Percentiles rank a stretch among this genome's conserved stretches.
These are phyloP conservation scores for Marvania coccoides DNA, from an alignment of 139 green algal species.

Conservation along the genomic window DNA sequence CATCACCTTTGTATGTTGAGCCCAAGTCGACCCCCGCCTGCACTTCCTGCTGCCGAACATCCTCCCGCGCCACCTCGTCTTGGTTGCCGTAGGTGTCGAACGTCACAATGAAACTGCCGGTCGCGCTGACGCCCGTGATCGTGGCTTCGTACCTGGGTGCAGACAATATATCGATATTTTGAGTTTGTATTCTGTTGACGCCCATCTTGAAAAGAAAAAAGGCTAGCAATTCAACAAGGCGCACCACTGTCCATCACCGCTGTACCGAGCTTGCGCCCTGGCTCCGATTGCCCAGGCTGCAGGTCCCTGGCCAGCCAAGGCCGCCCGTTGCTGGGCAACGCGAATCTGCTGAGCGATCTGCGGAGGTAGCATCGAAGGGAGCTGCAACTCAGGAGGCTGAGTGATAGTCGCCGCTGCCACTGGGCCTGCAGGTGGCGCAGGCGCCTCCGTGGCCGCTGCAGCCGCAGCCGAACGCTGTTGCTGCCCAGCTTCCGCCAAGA, in stretches of 20 bases:
- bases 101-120: slow-evolving; percentile 61
- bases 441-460: background rate
- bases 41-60: slow-evolving; percentile 37
- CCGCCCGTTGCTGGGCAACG: slow-evolving; percentile 54
- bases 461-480: background rate
- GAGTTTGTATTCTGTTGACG: too few relatives aligned
- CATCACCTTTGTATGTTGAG: too few relatives aligned
- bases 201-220: too few relatives aligned
- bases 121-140: slow-evolving; percentile 31
- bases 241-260: slow-evolving; percentile 27
- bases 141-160: slow-evolving; percentile 24
- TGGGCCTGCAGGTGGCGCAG: background rate
- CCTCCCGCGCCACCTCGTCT: slow-evolving; percentile 53
- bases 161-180: too few relatives aligned
- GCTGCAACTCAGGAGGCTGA: slow-evolving; percentile 24
- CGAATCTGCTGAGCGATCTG: slow-evolving; percentile 72
- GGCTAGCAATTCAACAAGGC: background rate
- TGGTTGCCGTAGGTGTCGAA: slow-evolving; percentile 64
- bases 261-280: slow-evolving; percentile 53
- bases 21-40: too few relatives aligned
- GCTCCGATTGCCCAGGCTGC: slow-evolving; percentile 69
- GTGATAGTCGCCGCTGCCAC: slow-evolving; percentile 4
- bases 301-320: slow-evolving; percentile 56
- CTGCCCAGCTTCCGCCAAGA: slow-evolving; percentile 44
- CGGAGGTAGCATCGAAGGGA: slow-evolving; percentile 42